These are phyloP conservation scores for Furcasterigmium furcatum DNA, from an alignment of 2,329 filamentous ascomycete genomes.

Conservation along the genomic window DNA sequence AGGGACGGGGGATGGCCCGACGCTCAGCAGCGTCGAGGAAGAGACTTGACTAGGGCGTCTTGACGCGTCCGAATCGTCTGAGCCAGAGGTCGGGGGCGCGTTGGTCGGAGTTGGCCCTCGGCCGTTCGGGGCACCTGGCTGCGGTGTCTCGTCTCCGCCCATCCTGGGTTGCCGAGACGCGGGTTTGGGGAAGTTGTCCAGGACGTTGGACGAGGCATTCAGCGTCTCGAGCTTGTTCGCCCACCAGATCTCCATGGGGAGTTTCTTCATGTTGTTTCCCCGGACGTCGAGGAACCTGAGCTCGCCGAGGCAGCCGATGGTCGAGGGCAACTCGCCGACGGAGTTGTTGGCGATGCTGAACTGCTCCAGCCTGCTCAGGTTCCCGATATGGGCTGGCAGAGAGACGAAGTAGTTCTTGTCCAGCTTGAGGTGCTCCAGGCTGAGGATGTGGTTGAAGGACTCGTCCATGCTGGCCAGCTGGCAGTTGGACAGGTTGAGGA, in stretches of 20 bases:
- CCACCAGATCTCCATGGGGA: conserved; percentile 96
- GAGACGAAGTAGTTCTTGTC: conserved; percentile 97
- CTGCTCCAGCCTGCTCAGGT: conserved; percentile 78
- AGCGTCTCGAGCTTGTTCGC: conserved; percentile 85
- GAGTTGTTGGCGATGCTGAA: conserved; percentile 94
- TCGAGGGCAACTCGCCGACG: conserved; percentile 76
- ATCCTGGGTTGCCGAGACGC: conserved; percentile 65
- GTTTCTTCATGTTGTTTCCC: conserved; percentile 86
- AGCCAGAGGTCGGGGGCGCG: conserved; percentile 61
- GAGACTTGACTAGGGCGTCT: conserved; percentile 77
- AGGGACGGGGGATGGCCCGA: conserved; percentile 68
- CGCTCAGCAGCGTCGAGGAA: conserved; percentile 71
- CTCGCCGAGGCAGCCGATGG: conserved; percentile 85
- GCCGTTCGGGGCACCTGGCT: conserved; percentile 31
- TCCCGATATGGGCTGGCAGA: conserved; percentile 80
- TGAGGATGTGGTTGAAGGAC: conserved; percentile 82
- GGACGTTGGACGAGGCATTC: conserved; percentile 92
- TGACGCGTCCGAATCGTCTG: conserved; percentile 69
- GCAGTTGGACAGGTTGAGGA: conserved; percentile 84
- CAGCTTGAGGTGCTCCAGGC: conserved; percentile 81
- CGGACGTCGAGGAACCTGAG: conserved; percentile 83
- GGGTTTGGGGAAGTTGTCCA: conserved; percentile 88
- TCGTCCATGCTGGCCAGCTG: conserved; percentile 89
- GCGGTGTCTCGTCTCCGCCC: conserved; percentile 43
- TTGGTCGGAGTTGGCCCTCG: conserved; percentile 34